These are phyloP conservation scores for Penicillium digitatum DNA, from an alignment of 2,329 filamentous ascomycete genomes.

Conservation along the genomic window DNA sequence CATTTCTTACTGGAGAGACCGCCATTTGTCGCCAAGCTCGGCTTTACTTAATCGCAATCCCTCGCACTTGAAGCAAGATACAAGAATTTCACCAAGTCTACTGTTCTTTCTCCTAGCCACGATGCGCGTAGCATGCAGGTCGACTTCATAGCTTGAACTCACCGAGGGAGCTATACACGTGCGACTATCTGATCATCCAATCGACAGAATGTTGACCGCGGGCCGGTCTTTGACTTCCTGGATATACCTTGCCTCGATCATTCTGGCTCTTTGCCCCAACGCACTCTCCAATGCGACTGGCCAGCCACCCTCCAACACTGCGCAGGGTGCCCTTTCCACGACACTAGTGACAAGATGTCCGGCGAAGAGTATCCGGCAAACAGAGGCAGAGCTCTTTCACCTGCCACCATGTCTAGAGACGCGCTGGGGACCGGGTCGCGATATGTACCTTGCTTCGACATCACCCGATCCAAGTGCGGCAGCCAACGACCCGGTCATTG, in stretches of 20 bases:
- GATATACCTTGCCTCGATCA: constrained; percentile 7
- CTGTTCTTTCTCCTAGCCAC: constrained; percentile 10
- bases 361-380: constrained; percentile 12
- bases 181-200: background rate
- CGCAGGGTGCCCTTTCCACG: background rate
- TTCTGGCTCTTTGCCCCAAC: constrained; percentile 5
- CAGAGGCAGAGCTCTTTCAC: constrained; percentile 15
- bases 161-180: constrained; percentile 4
- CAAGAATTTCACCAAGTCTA: constrained; percentile 1
- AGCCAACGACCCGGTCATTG: background rate
- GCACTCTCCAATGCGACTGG: constrained; percentile 3
- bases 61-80: background rate
- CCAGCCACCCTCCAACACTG: background rate
- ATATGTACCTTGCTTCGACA: background rate
- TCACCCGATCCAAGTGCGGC: background rate
- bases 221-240: constrained; percentile 9
- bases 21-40: constrained; percentile 3
- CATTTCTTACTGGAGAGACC: constrained; percentile 4
- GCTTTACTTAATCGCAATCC: background rate
- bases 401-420: constrained; percentile 17
- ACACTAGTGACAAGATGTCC: constrained; percentile 10
- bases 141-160: constrained; percentile 4
- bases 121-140: constrained; percentile 13
- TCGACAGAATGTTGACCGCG: constrained; percentile 14
- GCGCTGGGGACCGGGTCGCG: constrained; percentile 7